Conservation (phyloP, 164 flowering plant genomes). For the Aristolochia contorta region DNA sequence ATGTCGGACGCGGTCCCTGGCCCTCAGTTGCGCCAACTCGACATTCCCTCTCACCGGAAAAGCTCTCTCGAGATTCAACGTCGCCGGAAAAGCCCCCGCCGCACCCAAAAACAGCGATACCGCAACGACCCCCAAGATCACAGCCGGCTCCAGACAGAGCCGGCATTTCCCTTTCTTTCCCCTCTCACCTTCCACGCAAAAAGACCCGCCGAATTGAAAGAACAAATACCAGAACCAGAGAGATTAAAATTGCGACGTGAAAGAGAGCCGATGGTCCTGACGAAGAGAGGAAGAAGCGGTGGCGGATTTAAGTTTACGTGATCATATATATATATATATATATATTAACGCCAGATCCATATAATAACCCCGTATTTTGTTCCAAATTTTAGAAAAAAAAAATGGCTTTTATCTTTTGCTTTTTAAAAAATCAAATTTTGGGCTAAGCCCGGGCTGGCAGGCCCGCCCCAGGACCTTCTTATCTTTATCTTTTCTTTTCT, state of each 20-base stretch:
- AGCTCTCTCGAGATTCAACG: constrained; percentile 55
- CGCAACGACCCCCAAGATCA: constrained; percentile 12
- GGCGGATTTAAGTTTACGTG: no score
- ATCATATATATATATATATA: no score
- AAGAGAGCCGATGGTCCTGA: no score
- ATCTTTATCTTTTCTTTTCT: no score
- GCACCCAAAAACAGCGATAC: constrained; percentile 9
- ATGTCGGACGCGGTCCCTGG: constrained; percentile 55
- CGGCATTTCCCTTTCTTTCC: constrained; percentile 19
- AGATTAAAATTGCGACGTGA: not conserved
- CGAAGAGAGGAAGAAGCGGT: no score
- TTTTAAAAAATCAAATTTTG: no score
- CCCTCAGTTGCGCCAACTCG: constrained; percentile 42
- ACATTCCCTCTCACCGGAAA: constrained; percentile 33
- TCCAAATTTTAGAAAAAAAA: no score
- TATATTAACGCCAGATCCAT: no score
- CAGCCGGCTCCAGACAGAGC: constrained; percentile 17
- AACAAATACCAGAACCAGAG: not conserved
- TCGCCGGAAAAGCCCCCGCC: constrained; percentile 26
- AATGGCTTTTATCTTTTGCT: no score
- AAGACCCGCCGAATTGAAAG: not conserved
- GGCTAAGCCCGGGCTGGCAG: no score
- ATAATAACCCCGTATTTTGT: no score
- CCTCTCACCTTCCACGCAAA: not conserved
- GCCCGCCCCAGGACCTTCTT: no score